phyloP scores from a whole-genome alignment of 2,329 filamentous ascomycete genomes.

The Pseudogymnoascus verrucosus region DNA sequence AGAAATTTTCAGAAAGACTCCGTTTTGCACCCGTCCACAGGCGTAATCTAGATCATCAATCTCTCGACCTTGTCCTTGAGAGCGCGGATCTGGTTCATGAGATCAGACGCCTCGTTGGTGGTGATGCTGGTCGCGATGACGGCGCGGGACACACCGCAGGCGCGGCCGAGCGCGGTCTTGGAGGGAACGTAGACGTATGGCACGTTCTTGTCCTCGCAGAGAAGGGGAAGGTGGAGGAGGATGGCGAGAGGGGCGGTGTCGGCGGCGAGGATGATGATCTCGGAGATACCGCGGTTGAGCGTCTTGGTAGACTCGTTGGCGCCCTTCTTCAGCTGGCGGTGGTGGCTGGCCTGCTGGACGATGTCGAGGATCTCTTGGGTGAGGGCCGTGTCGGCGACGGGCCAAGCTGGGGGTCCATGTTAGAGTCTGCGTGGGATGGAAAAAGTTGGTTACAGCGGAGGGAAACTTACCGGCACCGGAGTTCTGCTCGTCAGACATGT shows the following conservation, averaged over 20 bases:
- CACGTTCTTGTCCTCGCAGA: constrained; percentile 77
- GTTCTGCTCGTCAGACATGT: constrained; percentile 29
- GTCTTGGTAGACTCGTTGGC: constrained; percentile 84
- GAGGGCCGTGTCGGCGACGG: constrained; percentile 63
- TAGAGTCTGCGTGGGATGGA: constrained; percentile 3
- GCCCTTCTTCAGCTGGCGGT: constrained; percentile 78
- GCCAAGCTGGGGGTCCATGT: constrained; percentile 47
- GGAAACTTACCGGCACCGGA: constrained; percentile 24
- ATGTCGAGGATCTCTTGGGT: constrained; percentile 78
- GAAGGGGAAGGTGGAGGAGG: constrained; percentile 78
- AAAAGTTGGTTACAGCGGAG: background rate
- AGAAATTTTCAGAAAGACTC: constrained; percentile 5
- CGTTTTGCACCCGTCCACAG: background rate
- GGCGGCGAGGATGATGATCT: constrained; percentile 82
- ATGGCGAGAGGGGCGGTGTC: constrained; percentile 85
- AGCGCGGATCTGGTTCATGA: constrained; percentile 77
- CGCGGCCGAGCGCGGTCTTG: constrained; percentile 80
- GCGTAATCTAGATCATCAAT: constrained; percentile 67
- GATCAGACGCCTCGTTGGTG: constrained; percentile 82
- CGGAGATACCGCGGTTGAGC: constrained; percentile 81
- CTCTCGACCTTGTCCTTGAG: constrained; percentile 95
- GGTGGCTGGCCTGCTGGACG: constrained; percentile 51
- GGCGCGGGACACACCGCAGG: constrained; percentile 78
- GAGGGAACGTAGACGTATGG: constrained; percentile 64
- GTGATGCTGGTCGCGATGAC: constrained; percentile 87